Base-by-base conservation (phyloP, 2,329 filamentous ascomycete genomes). In the Paraphoma sp. region DNA sequence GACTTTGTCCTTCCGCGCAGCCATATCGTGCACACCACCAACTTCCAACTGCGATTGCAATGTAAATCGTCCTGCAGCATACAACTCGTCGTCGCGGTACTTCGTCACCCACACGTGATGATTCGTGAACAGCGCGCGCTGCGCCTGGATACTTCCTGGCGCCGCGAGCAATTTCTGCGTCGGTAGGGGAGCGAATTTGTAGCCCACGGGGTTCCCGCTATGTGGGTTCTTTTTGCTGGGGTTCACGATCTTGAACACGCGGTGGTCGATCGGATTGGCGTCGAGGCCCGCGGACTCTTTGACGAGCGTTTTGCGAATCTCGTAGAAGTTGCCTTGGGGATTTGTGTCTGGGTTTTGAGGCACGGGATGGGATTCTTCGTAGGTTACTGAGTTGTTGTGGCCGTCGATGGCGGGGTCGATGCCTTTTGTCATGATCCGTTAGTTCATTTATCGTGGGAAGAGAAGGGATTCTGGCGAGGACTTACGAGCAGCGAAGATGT, bases 341-440 rank as follows among this genome's bases (percentile, higher is more conserved):
- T 90, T 90, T 2, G 81, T 83, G 18, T 80, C 70, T 0, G 82
- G 76, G 59, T 86, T 80, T 65, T 79, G 78, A 1, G 81, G 79
- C 1, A 82, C 77, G 0, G 81, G 72, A 36, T 82, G 78, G 0
- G 83, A 82, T 68, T 87, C 84, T 65, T 86, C 83, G 48, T 81
- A 75, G 7, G 84, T 72, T 6, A 88, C 73, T 0, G 81, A 82
- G 59, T 87, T 88, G 2, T 78, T 66, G 65, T 83, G 77, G 18
- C 81, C 77, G 60, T 89, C 87, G 40, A 89, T 81, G 8, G 84
- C 84, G 0, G 88, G 87, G 63, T 91, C 88, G 47, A 91, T 84
- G 1, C 88, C 82, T 42, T 87, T 51, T 48, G 1, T 28, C 4
- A 23, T 5, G 5, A 23, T 23, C 9, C 14, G 7, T 45, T 17